Conservation (phyloP, 2,329 filamentous ascomycete genomes). For the Coniochaeta hoffmannii region DNA sequence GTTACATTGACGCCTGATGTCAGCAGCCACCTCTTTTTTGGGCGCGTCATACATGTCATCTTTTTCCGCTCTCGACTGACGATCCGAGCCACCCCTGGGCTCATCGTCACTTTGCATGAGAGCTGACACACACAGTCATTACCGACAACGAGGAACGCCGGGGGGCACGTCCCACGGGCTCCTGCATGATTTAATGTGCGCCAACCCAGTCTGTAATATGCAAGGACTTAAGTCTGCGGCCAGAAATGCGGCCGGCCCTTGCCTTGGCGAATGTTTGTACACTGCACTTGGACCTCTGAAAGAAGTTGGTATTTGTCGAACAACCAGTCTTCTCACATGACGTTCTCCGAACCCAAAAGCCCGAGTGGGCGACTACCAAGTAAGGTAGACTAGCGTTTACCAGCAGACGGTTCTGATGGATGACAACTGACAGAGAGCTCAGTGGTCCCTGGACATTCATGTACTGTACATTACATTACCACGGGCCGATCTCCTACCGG, state of each 20-base stretch:
- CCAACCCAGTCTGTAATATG: not conserved
- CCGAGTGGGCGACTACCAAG: too few species aligned
- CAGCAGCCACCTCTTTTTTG: constrained; percentile 7
- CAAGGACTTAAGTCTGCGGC: not conserved
- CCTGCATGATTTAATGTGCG: not conserved
- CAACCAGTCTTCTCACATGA: too few species aligned
- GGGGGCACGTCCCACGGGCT: not conserved
- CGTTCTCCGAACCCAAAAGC: not conserved
- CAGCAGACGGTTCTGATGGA: too few species aligned
- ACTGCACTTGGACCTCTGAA: too few species aligned
- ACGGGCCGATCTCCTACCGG: constrained; percentile 3
- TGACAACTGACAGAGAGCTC: not conserved
- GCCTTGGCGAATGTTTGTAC: not conserved
- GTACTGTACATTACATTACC: too few species aligned
- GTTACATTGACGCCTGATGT: constrained; percentile 14
- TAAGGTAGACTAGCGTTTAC: too few species aligned
- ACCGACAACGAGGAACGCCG: not conserved
- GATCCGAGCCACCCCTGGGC: constrained; percentile 11
- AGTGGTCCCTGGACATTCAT: not conserved
- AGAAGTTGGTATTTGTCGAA: constrained; percentile 1
- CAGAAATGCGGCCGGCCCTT: not conserved
- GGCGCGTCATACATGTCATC: constrained; percentile 12
- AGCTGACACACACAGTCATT: not conserved
- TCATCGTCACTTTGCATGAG: constrained; percentile 1
- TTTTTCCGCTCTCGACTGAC: too few species aligned